A percentile compares a stretch with the other conserved stretches of the same genome.
These are phyloP conservation scores for Lentinula guzmanii DNA, from an alignment of 768 basidiomycete species.

Conservation along the genomic window DNA sequence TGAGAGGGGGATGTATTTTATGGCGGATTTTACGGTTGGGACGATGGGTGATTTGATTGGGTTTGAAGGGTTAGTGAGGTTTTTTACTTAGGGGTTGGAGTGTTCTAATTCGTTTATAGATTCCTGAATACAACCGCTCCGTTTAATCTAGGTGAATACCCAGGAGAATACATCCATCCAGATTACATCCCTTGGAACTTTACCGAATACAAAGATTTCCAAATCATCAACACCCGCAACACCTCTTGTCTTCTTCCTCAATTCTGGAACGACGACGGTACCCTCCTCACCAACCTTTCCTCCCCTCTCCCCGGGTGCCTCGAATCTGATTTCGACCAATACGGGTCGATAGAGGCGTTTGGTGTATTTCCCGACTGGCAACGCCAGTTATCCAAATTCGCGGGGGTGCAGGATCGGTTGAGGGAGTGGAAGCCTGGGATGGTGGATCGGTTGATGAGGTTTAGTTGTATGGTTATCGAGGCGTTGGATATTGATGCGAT, in stretches of 20 bases:
- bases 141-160: conserved; percentile 71
- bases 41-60: conserved; percentile 88
- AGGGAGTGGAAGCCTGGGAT: conserved; percentile 86
- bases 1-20: conserved; percentile 80
- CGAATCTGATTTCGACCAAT: conserved; percentile 87
- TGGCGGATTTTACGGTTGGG: conserved; percentile 91
- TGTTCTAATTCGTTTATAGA: conserved; percentile 33
- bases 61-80: no score
- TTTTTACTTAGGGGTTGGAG: no score
- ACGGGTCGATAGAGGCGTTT: conserved; percentile 95
- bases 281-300: conserved; percentile 26
- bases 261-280: conserved; percentile 79
- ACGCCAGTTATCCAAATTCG: conserved; percentile 23
- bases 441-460: conserved; percentile 68
- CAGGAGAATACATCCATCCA: conserved; percentile 69
- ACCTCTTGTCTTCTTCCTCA: conserved; percentile 66
- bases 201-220: conserved; percentile 63
- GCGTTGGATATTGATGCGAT: conserved; percentile 91
- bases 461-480: conserved; percentile 82
- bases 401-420: conserved; percentile 93
- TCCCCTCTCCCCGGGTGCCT: conserved; percentile 52
- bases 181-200: conserved; percentile 82
- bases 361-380: conserved; percentile 67
- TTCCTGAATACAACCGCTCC: conserved; percentile 77
- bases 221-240: conserved; percentile 71